Evolutionary conservation across 352 stramenopile species (phyloP), one percentile per base, ranked within the genome.

Genomic region (Pythium phragmiticola): DNA sequence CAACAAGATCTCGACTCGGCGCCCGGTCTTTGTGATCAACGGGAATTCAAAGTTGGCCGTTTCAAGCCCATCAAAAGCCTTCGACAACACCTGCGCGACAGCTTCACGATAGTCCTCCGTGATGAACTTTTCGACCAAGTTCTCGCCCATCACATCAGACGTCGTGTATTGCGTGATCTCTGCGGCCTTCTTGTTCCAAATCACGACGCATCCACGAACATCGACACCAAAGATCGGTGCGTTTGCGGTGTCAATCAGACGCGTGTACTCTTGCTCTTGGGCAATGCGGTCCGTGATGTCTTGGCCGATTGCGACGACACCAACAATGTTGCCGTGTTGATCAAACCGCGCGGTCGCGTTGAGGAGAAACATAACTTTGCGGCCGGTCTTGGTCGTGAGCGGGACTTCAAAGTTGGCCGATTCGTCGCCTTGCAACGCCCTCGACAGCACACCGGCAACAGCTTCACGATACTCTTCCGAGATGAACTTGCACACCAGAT

Each of bases 201-300:
- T 96, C 60, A 96, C 96, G 13, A 96, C 90, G 42, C 85, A 90
- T 12, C 95, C 73, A 43, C 92, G 81, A 0, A 74, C 73, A 69
- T 97, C 89, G n/a, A 97, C 86, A 49, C 89, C 90, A 69, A 97
- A 96, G 52, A 97, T 97, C 2, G 90, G 87, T 11, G 87, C 85
- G 57, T 97, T 97, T 0, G 90, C 89, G 33, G 81, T 96, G 51
- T 97, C 90, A 60, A 97, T 95, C n/a, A 97, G 57, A 16, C 88
- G 85, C 5, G 83, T 87, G 57, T 96, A 96, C 68, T 96, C 88
- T 66, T 95, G 78, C 52, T 96, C 86, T 58, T 96, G 88, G 0
- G 84, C 87, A 59, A 94, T 94, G n/a, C 82, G 79, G 50, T 95
- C 86, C 9, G 85, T 94, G 60, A 94, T 82, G 65, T 96, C 87